Evolutionary conservation across 2,329 filamentous ascomycete genomes (phyloP), one percentile per base, ranked within the genome.

Genomic region (Lachnellula hyalina): DNA sequence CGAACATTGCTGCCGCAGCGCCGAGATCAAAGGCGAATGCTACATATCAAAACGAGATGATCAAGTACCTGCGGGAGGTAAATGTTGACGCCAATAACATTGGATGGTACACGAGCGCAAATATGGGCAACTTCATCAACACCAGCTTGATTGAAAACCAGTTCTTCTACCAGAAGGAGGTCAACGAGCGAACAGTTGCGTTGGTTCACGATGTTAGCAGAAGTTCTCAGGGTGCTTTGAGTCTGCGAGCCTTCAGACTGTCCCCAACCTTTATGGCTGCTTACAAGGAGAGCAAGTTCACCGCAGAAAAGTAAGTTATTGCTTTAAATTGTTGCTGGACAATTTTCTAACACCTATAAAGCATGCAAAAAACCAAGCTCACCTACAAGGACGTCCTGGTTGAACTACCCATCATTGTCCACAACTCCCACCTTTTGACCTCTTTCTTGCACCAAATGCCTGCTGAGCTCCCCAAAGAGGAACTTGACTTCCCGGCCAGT

Each of bases 111-210:
- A 96, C 91, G 56, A 96, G 91, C 77, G 90, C 92, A 61, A 96
- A 91, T 73, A 95, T 99, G 89, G 94, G 94, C 74, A 97, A 96
- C 80, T 97, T 97, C 67, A 82, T 97, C 79, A 96, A 92, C 79
- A 74, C 88, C 70, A 89, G 87, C 78, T 92, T 96, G 71, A 89
- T 99, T 74, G 94, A 99, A 82, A 99, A 97, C 79, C 92, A 96
- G 75, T 91, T 85, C 76, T 89, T 92, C 78, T 97, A 96, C 79
- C 94, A 99, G 79, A 94, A 90, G 74, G 90, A 95, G 66, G 71
- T 83, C 67, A 96, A 96, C 72, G 90, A 94, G 74, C 81, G 83
- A 73, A 91, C 89, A 6, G 84, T 96, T 45, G 90, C 90, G 47
- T 80, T 99, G 53, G 90, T 99, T 38, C 92, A 97, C 75, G 94